Evolutionary conservation across 208 protist species (phyloP), one percentile per base, ranked within the genome.

Genomic region (Blechomonas ayalai): DNA sequence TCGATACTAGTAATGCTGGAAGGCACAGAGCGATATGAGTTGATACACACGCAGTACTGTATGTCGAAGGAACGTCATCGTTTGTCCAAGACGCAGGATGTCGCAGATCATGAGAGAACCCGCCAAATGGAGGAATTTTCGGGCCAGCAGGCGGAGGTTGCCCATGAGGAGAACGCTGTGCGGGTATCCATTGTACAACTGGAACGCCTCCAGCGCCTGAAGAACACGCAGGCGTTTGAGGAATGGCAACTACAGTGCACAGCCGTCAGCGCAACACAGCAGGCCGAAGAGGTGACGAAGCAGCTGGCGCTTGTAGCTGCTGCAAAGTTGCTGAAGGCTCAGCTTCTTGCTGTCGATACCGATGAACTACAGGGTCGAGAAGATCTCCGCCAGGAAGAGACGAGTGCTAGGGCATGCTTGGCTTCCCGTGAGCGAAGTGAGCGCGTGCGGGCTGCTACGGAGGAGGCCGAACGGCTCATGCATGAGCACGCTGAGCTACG

Each of bases 341-440:
- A 29, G 33, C 13, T 18, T 18, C 13, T 20, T 25, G 33, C 49
- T 6, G 4, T 58, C 5, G 16, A 34, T 3, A 49, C 52, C 13
- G 52, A 58, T 29, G 52, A 58, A 25, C n/a, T 47, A 4, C 23
- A 43, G 12, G 25, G 15, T 9, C 52, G 52, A 23, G 39, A 58
- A 26, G 22, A 13, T 7, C 16, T 58, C 19, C 43, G 27, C 20
- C 42, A 36, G 29, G 52, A 44, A 32, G 52, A 58, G 29, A 22
- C 52, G 0, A 33, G 32, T 33, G 33, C 20, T 46, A 12, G 53
- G 7, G 20, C 34, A 7, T 33, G n/a, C 36, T 43, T 12, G n/a
- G 23, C 18, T 13, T n/a, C 32, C 20, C 29, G 52, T 2, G 34
- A 44, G 16, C 34, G 53, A 6, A 28, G 43, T 18, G 22, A 44